These are phyloP conservation scores for Trichosporon sp. DNA, from an alignment of 1,284 basidiomycete genomes.

Conservation along the genomic window DNA sequence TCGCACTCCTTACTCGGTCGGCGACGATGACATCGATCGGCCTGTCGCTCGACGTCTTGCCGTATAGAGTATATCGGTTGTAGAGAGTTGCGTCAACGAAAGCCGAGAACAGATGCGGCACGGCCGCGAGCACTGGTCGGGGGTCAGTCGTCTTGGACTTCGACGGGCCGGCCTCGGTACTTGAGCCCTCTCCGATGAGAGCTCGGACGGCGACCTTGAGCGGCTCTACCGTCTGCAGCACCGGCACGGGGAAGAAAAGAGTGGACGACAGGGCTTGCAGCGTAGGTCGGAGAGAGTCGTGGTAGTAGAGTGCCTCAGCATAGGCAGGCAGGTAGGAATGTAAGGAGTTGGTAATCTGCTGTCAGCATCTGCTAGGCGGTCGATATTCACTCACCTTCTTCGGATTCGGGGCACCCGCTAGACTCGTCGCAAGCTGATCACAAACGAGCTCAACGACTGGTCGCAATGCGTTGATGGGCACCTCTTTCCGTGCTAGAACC, in stretches of 20 bases:
- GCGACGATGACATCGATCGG: constrained; percentile 22
- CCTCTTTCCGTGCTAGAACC: constrained; percentile 1
- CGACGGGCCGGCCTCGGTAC: neutral
- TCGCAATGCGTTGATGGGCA: neutral
- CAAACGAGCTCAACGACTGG: constrained; percentile 13
- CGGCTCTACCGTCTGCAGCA: constrained; percentile 24
- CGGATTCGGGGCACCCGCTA: constrained; percentile 20
- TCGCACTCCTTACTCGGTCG: constrained; percentile 30
- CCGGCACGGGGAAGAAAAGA: constrained; percentile 26
- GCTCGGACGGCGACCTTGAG: constrained; percentile 10
- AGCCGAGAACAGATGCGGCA: constrained; percentile 24
- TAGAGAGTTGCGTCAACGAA: constrained; percentile 23
- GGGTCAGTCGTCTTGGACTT: neutral
- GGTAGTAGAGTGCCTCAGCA: constrained; percentile 14
- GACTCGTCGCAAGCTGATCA: constrained; percentile 3
- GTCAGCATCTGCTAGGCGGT: neutral
- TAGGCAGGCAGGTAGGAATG: constrained; percentile 22
- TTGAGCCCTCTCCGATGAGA: neutral
- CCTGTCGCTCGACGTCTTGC: constrained; percentile 19
- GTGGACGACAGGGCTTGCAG: constrained; percentile 18
- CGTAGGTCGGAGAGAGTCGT: constrained; percentile 13
- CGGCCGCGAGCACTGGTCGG: constrained; percentile 13
- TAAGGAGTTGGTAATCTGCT: constrained; percentile 23
- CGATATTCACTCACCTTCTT: constrained; percentile 28
- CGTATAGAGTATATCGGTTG: constrained; percentile 32